Evolutionary conservation across 768 basidiomycete genomes (phyloP), one percentile per base, ranked within the genome.

Genomic region (Amanita muscaria): DNA sequence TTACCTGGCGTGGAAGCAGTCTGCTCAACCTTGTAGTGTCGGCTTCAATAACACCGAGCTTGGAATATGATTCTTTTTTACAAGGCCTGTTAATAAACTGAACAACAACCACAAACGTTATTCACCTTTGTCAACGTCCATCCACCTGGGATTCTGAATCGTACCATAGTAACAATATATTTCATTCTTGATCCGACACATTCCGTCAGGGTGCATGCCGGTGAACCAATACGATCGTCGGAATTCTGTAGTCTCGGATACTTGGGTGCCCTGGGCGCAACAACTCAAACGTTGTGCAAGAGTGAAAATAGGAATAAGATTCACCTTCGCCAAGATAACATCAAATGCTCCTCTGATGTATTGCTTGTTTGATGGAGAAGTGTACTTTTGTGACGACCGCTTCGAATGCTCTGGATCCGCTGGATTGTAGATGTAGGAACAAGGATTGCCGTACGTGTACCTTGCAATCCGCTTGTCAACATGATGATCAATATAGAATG

Each of bases 101-200:
- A 25, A 8, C n/a, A n/a, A 16, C 29, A 15, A 32, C 14, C 23
- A 11, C 16, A 15, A 21, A 10, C 14, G 29, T 1, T n/a, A 41
- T 49, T 15, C 46, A 53, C 56, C 42, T 31, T 53, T 40, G 23
- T 56, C 59, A 32, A 51, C 42, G 40, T 59, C 53, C 12, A 55
- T 29, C 55, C 54, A 59, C 10, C 43, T 43, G 14, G 60, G 60
- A 27, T 38, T 35, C 11, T 21, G 19, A 19, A 48, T 16, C 11
- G 38, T 8, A 19, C 62, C 62, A 12, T 51, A 47, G 49, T 61
- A 63, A 23, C 49, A 56, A n/a, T 53, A 15, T 18, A 63, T 53
- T 1, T 50, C 37, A 4, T 49, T 47, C 5, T 39, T 40, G n/a
- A 52, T 49, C 4, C 34, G 16, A 12, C 23, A 16, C 9, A 53